These are phyloP conservation scores for Globisporangium middletonii DNA, from an alignment of 352 stramenopile genomes.

Conservation along the genomic window DNA sequence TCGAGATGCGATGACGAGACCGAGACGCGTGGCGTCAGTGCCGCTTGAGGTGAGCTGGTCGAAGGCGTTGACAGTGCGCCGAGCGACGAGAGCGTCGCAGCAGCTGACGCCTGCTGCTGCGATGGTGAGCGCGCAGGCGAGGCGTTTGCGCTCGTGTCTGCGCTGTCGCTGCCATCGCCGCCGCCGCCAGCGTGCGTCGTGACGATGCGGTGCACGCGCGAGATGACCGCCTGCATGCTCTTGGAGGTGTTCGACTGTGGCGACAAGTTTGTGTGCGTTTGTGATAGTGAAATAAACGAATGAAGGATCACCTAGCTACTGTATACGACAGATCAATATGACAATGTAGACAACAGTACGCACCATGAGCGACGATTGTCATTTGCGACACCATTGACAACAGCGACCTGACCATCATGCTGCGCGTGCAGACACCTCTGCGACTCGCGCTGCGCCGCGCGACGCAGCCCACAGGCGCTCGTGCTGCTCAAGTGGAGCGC, in stretches of 20 bases:
- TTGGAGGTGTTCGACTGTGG: background rate
- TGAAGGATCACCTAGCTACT: too few species aligned
- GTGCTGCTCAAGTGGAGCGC: too few species aligned
- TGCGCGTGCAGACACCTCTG: too few species aligned
- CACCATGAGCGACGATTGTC: too few species aligned
- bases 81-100: background rate
- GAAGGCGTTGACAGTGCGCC: too few species aligned
- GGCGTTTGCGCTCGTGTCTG: background rate
- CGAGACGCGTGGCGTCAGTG: background rate
- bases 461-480: background rate
- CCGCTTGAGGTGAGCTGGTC: background rate
- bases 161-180: background rate
- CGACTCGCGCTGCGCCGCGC: too few species aligned
- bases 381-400: too few species aligned
- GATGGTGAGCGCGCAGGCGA: background rate
- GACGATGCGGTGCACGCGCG: constrained; percentile 65
- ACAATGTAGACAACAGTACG: too few species aligned
- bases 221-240: constrained; percentile 64
- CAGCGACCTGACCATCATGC: too few species aligned
- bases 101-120: background rate
- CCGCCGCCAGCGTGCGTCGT: constrained; percentile 21
- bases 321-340: too few species aligned
- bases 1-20: background rate
- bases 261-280: background rate
- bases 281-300: background rate